phyloP scores from a whole-genome alignment of 73 alveolate species.

The Tetrahymena elliotti region DNA sequence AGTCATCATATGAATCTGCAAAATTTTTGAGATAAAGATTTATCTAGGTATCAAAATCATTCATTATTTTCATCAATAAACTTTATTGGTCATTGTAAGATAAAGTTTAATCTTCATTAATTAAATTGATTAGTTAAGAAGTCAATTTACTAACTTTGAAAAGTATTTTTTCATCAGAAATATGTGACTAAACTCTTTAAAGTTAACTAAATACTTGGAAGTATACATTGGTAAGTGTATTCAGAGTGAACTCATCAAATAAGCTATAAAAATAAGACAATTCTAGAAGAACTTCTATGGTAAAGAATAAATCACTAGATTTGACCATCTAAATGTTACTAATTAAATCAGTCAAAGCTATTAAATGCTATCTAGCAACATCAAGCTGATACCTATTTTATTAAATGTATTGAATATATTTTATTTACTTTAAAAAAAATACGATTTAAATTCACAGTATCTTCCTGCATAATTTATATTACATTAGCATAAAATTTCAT shows the following conservation, averaged over 20 bases:
- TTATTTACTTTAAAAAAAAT: neutral
- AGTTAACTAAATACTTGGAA: neutral
- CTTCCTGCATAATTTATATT: neutral
- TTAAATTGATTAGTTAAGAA: neutral
- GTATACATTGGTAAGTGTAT: neutral
- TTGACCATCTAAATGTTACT: neutral
- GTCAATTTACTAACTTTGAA: neutral
- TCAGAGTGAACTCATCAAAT: neutral
- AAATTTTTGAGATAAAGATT: neutral
- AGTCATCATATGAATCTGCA: neutral
- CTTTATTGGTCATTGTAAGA: neutral
- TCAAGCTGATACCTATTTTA: neutral
- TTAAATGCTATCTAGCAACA: neutral
- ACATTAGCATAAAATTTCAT: neutral
- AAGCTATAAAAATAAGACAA: neutral
- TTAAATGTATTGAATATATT: neutral
- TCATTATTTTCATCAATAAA: neutral
- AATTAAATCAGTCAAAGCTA: neutral
- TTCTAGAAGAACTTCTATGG: neutral
- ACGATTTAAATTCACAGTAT: neutral
- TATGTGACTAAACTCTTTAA: neutral
- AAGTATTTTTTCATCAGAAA: neutral
- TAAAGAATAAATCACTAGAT: neutral
- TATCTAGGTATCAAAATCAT: neutral
- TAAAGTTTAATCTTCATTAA: neutral